A percentile compares a stretch with the other conserved stretches of the same genome.
Evolutionary conservation across 352 stramenopile species (phyloP).

Genomic region (Phytopythium chamaehyphon): DNA sequence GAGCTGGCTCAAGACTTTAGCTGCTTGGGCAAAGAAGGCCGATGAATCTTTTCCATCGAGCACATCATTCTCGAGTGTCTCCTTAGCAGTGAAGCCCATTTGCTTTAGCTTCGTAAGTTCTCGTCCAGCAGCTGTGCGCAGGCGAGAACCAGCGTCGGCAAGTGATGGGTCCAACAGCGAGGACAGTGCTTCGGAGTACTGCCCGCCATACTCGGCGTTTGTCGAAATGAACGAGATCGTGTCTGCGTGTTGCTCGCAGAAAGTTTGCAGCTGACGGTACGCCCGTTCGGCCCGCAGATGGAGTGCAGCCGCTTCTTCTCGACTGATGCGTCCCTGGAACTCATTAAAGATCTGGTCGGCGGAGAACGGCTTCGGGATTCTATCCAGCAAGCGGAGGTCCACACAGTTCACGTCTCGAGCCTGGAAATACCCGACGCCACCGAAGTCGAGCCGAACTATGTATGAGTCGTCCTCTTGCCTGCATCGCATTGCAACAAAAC

Average conservation of each 20-base stretch:
- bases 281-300: constrained; percentile 44
- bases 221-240: constrained; percentile 75
- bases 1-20: constrained; percentile 49
- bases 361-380: constrained; percentile 65
- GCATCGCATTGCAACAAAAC: not conserved
- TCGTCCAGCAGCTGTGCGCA: constrained; percentile 39
- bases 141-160: constrained; percentile 42
- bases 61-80: constrained; percentile 57
- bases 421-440: constrained; percentile 32
- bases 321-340: constrained; percentile 63
- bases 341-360: constrained; percentile 58
- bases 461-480: constrained; percentile 27
- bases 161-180: constrained; percentile 66
- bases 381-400: constrained; percentile 59
- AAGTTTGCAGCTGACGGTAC: constrained; percentile 48
- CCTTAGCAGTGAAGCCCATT: constrained; percentile 48
- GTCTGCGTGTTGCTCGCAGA: constrained; percentile 69
- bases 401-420: constrained; percentile 47
- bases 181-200: constrained; percentile 53
- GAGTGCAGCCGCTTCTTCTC: constrained; percentile 50
- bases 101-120: constrained; percentile 57
- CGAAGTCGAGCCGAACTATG: constrained; percentile 25
- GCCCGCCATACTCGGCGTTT: constrained; percentile 59
- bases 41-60: constrained; percentile 61
- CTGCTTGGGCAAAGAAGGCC: constrained; percentile 58